Evolutionary conservation across 2,329 filamentous ascomycete genomes (phyloP), one percentile per base, ranked within the genome.

Genomic region (Colletotrichum sp.): DNA sequence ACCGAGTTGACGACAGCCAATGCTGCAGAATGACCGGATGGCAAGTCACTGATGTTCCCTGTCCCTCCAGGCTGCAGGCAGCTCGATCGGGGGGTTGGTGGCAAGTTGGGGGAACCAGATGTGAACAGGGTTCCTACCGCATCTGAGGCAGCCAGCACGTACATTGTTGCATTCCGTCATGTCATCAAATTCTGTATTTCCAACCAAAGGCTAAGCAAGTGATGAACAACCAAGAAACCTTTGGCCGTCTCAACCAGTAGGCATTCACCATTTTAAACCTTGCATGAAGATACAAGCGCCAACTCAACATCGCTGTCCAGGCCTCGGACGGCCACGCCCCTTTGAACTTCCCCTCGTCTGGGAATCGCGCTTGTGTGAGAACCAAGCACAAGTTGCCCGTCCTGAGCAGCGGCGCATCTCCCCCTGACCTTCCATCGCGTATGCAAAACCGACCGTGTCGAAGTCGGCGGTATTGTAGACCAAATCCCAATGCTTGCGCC

Each of bases 401-500:
- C 22, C 69, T 61, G 30, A 71, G 63, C 32, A 7, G 44, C 44
- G 28, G 34, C 32, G 19, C 64, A 48, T 19, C 39, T 28, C 44
- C 28, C 48, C 15, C 4, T 7, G 22, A 34, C 73, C 44, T 39
- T 63, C 48, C 39, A 59, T 60, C 52, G 36, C 36, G 55, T 68
- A 69, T 74, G 48, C 74, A 76, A 52, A 36, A 36, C 71, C 36
- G 71, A 27, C 74, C 28, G 8, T 9, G 2, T 67, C 28, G 12
- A 44, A 67, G 70, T 65, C 70, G 60, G 44, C 71, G 59, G 64
- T 74, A 69, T 76, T 76, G 48, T 52, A 68, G 27, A 60, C 65
- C 64, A 32, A 22, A 76, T 55, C 64, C 74, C 65, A 74, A 74
- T 76, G 57, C 70, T 69, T 44, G 72, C 74, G 74, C 74, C 74